Evolutionary conservation across 805 yeast genomes (phyloP), one percentile per base, ranked within the genome.

Genomic region (Groenewaldozyma tartarivorans): DNA sequence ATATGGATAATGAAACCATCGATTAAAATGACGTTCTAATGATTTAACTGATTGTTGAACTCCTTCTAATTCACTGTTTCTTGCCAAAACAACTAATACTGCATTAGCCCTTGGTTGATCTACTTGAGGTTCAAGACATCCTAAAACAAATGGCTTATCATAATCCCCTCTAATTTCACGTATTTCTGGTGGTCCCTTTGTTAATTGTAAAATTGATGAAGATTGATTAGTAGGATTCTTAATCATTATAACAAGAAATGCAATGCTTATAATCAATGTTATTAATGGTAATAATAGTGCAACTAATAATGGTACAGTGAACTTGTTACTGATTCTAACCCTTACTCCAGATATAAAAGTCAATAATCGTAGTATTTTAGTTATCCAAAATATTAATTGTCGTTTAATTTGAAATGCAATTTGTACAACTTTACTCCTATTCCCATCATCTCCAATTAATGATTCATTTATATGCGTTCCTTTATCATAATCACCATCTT

Each of bases 1-100:
- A 79, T 94, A 92, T 0, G 96, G 96, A 57, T 92, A 92, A 49
- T 81, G 74, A 60, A 71, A 92, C 95, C 95, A 86, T 52, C 88
- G 88, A 58, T 90, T 90, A 64, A 88, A 90, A 57, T 81, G 95
- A 20, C 84, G 68, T 57, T 90, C 97, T 41, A 92, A 55, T 2
- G 88, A 77, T 22, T 66, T 61, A 71, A 90, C 77, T 2, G 92
- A 78, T 42, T 71, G 67, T 1, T 82, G 53, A 1, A 86, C 95
- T n/a, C 83, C 94, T 2, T 75, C 71, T 1, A 86, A 44, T 54
- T 90, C 97, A 3, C 74, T 64, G 56, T 90, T 87, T 46, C 96
- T 66, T 0, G 95, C 86, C 38, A 90, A 63, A 57, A 88, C 79
- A 19, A 88, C 85, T 49, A 90, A 71, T 1, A 90, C 81, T 0